These are phyloP conservation scores for Pleoardoris graminearum DNA, from an alignment of 2,329 filamentous ascomycete species.

Conservation along the genomic window DNA sequence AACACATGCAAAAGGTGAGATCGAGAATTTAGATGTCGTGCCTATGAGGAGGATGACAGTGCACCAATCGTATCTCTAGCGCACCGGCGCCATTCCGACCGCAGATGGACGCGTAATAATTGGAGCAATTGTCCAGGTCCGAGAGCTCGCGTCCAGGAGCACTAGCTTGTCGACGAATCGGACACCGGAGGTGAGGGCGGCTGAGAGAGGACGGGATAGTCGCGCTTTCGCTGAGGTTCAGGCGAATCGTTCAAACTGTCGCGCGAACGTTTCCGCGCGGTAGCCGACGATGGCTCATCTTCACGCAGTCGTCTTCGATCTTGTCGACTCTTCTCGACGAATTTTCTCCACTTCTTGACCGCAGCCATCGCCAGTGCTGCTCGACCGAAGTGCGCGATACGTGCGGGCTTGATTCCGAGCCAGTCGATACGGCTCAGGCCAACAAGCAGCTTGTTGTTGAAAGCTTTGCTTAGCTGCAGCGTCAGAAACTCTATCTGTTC, in stretches of 20 bases:
- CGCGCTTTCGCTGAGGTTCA: slow-evolving; percentile 24
- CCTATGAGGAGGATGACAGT: background rate
- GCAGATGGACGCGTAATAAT: background rate
- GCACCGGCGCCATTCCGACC: background rate
- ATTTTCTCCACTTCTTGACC: slow-evolving; percentile 35
- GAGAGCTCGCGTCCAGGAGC: background rate
- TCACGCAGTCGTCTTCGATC: slow-evolving; percentile 16
- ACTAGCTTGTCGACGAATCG: slow-evolving; percentile 16
- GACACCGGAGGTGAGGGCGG: slow-evolving; percentile 35
- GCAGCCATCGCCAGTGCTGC: slow-evolving; percentile 31
- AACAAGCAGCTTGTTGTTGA: slow-evolving; percentile 31
- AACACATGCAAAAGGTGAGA: background rate
- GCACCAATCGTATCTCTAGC: background rate
- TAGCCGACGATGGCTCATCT: background rate
- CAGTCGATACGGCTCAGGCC: slow-evolving; percentile 39
- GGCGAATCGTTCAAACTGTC: slow-evolving; percentile 20
- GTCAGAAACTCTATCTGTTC: slow-evolving; percentile 38
- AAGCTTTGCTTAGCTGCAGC: slow-evolving; percentile 29
- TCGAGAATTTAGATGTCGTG: background rate
- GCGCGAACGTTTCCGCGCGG: slow-evolving; percentile 22
- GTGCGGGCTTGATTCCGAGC: slow-evolving; percentile 32
- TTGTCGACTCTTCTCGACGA: slow-evolving; percentile 24
- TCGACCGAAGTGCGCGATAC: slow-evolving; percentile 31
- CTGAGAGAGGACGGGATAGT: slow-evolving; percentile 19
- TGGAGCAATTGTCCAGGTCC: background rate